These are phyloP conservation scores for Volvox africanus DNA, from an alignment of 139 green algal genomes.

Conservation along the genomic window DNA sequence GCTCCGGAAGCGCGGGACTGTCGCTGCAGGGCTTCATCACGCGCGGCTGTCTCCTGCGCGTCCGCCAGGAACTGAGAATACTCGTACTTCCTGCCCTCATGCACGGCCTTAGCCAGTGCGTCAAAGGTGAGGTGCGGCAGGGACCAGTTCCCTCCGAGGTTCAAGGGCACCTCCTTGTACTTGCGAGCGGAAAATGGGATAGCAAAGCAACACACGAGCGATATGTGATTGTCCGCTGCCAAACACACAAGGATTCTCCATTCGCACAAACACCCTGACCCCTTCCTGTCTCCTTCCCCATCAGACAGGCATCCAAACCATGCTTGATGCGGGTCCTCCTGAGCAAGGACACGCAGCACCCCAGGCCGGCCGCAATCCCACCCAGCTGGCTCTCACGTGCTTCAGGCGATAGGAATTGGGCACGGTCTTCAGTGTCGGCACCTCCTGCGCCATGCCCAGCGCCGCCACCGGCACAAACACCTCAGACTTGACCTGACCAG, in stretches of 20 bases:
- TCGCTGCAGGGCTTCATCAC: neutral
- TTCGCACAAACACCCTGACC: too few species aligned
- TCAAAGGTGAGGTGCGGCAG: constrained; percentile 18
- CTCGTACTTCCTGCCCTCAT: constrained; percentile 13
- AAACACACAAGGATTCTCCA: too few species aligned
- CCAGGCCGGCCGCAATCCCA: too few species aligned
- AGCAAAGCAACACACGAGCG: too few species aligned
- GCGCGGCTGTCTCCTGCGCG: neutral
- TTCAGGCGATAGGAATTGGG: constrained; percentile 4
- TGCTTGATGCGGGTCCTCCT: too few species aligned
- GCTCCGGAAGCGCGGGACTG: neutral
- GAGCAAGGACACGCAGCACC: too few species aligned
- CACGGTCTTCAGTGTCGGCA: constrained; percentile 2
- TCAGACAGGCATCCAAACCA: neutral
- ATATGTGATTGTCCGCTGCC: too few species aligned
- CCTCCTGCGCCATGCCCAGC: constrained; percentile 7
- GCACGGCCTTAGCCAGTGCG: neutral
- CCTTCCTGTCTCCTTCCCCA: neutral
- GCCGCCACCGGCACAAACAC: constrained; percentile 23
- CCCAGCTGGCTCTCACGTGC: neutral
- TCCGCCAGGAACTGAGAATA: neutral
- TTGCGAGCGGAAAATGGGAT: neutral
- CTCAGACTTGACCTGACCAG: neutral
- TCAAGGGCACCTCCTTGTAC: constrained; percentile 26
- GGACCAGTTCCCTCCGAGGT: neutral